Percentiles rank a stretch among this genome's conserved stretches.
Evolutionary conservation across 2,329 filamentous ascomycete species (phyloP).

Genomic region (Apiospora pterosperma): DNA sequence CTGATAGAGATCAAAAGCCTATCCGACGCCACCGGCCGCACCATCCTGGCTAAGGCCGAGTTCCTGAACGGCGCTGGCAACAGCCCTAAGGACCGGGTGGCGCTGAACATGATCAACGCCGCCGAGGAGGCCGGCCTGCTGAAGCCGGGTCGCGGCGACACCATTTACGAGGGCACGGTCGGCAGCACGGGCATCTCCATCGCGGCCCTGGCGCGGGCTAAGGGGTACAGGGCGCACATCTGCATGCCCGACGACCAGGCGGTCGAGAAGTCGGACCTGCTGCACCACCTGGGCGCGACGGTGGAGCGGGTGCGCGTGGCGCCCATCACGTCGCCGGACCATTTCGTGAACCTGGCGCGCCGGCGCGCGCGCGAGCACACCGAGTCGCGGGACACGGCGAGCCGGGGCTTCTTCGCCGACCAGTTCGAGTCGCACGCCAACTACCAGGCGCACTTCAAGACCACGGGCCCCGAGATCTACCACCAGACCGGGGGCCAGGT

Average conservation of each 20-base stretch:
- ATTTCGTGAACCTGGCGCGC: constrained; percentile 92
- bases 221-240: constrained; percentile 89
- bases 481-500: constrained; percentile 70
- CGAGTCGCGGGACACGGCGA: constrained; percentile 49
- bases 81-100: constrained; percentile 93
- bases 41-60: constrained; percentile 91
- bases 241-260: constrained; percentile 96
- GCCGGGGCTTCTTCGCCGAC: constrained; percentile 87
- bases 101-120: constrained; percentile 79
- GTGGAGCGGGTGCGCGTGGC: constrained; percentile 89
- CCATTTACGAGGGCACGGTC: constrained; percentile 95
- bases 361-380: constrained; percentile 74
- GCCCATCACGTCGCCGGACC: constrained; percentile 86
- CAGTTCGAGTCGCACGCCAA: constrained; percentile 94
- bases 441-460: constrained; percentile 75
- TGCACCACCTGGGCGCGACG: constrained; percentile 85
- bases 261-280: constrained; percentile 82
- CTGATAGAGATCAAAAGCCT: constrained; percentile 82
- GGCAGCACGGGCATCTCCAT: constrained; percentile 95
- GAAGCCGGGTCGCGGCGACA: constrained; percentile 78
- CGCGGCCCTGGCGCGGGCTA: constrained; percentile 80
- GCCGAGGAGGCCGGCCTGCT: constrained; percentile 78
- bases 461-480: constrained; percentile 88
- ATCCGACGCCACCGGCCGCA: constrained; percentile 81
- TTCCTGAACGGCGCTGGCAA: constrained; percentile 93